phyloP scores from a whole-genome alignment of 768 basidiomycete genomes.

The Podaxis pistillaris region DNA sequence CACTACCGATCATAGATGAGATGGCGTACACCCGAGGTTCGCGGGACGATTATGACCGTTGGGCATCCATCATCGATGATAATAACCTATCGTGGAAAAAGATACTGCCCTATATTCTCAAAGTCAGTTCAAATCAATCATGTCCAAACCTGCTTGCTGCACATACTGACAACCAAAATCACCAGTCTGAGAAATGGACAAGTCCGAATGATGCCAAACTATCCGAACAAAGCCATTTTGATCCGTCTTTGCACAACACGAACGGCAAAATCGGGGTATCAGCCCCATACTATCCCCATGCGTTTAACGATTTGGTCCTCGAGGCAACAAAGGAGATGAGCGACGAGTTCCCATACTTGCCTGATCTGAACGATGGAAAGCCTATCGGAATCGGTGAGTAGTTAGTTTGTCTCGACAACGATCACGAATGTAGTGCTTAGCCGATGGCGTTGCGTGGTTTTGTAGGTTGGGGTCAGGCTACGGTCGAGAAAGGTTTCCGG shows the following conservation, averaged over 20 bases:
- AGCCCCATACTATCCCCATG: neutral
- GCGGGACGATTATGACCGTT: conserved; percentile 12
- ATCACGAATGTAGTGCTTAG: neutral
- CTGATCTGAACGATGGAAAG: conserved; percentile 40
- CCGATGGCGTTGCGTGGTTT: no score
- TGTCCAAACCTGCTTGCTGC: neutral
- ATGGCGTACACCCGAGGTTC: conserved; percentile 13
- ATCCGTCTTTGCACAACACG: neutral
- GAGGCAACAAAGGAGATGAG: conserved; percentile 26
- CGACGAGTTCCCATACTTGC: conserved; percentile 35
- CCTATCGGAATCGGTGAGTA: conserved; percentile 37
- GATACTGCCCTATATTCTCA: conserved; percentile 8
- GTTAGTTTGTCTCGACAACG: neutral
- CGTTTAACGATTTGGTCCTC: conserved; percentile 18
- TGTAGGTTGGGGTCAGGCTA: conserved; percentile 22
- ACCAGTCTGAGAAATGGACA: conserved; percentile 4
- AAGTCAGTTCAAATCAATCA: neutral
- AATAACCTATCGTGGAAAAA: conserved; percentile 11
- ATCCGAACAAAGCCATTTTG: neutral
- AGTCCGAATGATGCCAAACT: neutral
- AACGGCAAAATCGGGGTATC: neutral
- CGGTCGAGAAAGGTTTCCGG: conserved; percentile 20
- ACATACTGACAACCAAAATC: neutral
- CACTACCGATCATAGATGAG: neutral
- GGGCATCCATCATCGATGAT: neutral